phyloP scores from a whole-genome alignment of 1,284 basidiomycete species.

The Porodaedalea pini region DNA sequence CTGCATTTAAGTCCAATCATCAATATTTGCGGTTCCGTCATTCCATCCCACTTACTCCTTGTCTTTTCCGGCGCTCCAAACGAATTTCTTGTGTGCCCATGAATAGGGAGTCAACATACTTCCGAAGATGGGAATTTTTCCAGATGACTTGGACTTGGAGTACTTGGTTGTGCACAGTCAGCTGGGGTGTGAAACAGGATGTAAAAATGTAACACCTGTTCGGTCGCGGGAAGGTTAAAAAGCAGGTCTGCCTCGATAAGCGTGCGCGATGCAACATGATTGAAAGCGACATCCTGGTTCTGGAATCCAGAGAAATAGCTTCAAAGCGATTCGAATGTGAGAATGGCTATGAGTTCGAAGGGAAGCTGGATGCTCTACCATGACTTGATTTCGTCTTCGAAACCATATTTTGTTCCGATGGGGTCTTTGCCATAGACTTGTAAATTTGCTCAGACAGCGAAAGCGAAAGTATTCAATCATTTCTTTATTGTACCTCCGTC shows the following conservation, averaged over 20 bases:
- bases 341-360: not conserved
- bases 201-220: slow-evolving; percentile 68
- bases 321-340: not conserved
- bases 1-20: too few species aligned
- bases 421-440: slow-evolving; percentile 66
- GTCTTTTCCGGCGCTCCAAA: slow-evolving; percentile 50
- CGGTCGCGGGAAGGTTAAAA: slow-evolving; percentile 83
- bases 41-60: slow-evolving; percentile 48
- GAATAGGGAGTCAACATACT: slow-evolving; percentile 53
- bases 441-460: too few species aligned
- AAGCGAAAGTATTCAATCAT: too few species aligned
- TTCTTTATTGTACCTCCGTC: slow-evolving; percentile 56
- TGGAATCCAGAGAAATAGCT: slow-evolving; percentile 74
- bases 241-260: slow-evolving; percentile 87
- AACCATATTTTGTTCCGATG: slow-evolving; percentile 67
- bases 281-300: slow-evolving; percentile 89
- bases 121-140: slow-evolving; percentile 44
- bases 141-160: slow-evolving; percentile 51
- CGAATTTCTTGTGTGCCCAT: slow-evolving; percentile 54
- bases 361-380: not conserved
- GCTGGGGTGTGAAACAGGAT: not conserved
- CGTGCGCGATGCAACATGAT: slow-evolving; percentile 75
- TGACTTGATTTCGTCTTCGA: slow-evolving; percentile 69
- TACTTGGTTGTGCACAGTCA: slow-evolving; percentile 32
- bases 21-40: too few species aligned